Evolutionary conservation across 225 moss, liverwort and hornwort genomes (phyloP), one percentile per base, ranked within the genome.

Genomic region (Bryum argenteum): DNA sequence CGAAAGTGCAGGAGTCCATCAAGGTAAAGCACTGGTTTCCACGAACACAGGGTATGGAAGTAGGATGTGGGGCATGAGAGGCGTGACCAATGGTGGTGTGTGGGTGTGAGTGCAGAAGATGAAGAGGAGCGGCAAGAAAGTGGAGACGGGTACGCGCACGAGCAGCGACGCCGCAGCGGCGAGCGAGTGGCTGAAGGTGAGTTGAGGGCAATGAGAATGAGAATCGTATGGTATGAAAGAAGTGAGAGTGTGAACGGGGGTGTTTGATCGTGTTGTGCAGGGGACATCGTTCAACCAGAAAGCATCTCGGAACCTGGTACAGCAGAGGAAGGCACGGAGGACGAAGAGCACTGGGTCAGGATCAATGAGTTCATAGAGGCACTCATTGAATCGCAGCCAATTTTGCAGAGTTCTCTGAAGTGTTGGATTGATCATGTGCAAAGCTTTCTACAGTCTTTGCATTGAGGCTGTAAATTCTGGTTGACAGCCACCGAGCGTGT

Each of bases 141-240:
- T 91, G 41, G 97, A 98, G 84, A 89, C 92, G 33, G 94, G 97
- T n/a, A 98, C 94, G 53, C 86, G 91, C 50, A 63, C 77, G 6
- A 80, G 74, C 69, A 63, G 81, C 11, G 97, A 89, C 78, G 78
- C 88, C 67, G 70, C 72, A n/a, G 77, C 53, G 17, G 77, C 53
- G 17, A 88, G 87, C 42, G 97, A 98, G 71, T 94, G 94, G 94
- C 89, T 10, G 13, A 44, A 44, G 11, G 44, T 44, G 10, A 13
- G 44, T 44, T 1, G 44, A 2, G 11, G 44, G 13, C 44, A 44
- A 6, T 13, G 13, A 44, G 11, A 10, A 11, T 1, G 11, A 44
- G 13, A 11, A 10, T 44, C 11, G 44, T 10, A 44, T 13, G 13
- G 2, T 1, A 11, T 43, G 10, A 11, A 10, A n/a, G n/a, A n/a